These are phyloP conservation scores for Pleurozium schreberi DNA, from an alignment of 225 moss, liverwort and hornwort genomes.

Conservation along the genomic window DNA sequence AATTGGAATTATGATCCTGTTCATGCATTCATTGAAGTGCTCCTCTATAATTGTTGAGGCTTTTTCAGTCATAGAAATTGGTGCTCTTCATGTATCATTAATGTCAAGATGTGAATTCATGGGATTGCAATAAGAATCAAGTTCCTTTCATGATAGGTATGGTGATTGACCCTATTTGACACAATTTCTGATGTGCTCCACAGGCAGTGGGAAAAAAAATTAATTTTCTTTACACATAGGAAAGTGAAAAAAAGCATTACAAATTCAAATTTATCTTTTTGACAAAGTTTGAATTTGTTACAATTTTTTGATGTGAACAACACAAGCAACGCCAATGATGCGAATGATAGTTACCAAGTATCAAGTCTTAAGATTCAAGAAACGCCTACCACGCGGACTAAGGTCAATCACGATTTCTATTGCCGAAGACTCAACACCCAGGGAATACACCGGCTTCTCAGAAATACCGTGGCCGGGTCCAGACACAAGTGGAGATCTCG, in stretches of 20 bases:
- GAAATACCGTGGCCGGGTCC: background rate
- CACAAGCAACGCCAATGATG: background rate
- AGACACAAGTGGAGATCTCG: background rate
- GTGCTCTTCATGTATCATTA: background rate
- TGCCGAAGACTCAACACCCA: background rate
- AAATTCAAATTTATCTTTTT: background rate
- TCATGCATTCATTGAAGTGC: background rate
- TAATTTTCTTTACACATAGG: no score
- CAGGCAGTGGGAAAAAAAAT: background rate
- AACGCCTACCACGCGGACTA: background rate
- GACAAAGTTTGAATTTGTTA: background rate
- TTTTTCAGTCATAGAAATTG: background rate
- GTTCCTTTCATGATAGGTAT: background rate
- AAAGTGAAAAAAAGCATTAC: background rate
- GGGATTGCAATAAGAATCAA: background rate
- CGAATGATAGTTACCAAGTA: background rate
- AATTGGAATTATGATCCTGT: background rate
- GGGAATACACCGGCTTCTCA: slow-evolving; percentile 4
- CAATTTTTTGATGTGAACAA: background rate
- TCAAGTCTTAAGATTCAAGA: background rate
- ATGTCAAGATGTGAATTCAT: background rate
- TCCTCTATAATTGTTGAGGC: background rate
- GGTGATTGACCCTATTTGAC: background rate
- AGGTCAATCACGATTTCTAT: background rate
- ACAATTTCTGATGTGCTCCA: background rate